Evolutionary conservation across 2,329 filamentous ascomycete species (phyloP).

Genomic region (Claviceps paspali): DNA sequence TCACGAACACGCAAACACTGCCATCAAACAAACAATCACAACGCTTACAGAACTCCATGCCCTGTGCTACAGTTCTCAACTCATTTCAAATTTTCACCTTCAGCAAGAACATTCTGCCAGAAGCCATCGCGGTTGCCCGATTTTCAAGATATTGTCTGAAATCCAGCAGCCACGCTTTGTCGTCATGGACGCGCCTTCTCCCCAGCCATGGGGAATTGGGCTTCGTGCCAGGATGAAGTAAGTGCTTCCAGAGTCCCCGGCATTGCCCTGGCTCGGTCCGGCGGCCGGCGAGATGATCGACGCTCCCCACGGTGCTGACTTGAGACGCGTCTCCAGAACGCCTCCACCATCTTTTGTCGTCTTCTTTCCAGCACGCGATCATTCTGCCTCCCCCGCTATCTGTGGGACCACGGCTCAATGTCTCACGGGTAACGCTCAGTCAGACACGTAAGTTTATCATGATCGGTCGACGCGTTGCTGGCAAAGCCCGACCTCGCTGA

Average conservation of each 20-base stretch:
- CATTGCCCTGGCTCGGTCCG: not conserved
- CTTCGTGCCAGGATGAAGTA: conserved; percentile 7
- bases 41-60: conserved; percentile 4
- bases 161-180: conserved; percentile 4
- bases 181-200: conserved; percentile 9
- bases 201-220: conserved; percentile 8
- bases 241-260: conserved; percentile 1
- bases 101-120: not conserved
- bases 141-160: conserved; percentile 3
- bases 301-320: conserved; percentile 8
- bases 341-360: conserved; percentile 12
- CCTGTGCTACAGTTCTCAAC: conserved; percentile 1
- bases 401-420: not conserved
- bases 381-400: conserved; percentile 1
- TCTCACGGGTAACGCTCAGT: not conserved
- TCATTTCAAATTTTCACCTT: not conserved
- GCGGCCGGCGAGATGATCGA: not conserved
- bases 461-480: not conserved
- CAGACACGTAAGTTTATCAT: conserved; percentile 1
- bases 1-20: conserved; percentile 1
- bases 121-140: conserved; percentile 5
- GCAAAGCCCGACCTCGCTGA: not conserved
- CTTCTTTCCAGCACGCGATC: conserved; percentile 12
- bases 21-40: conserved; percentile 1
- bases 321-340: conserved; percentile 7